Conservation (phyloP, 805 yeast species). For the Starmerella khaoyaiensis region DNA sequence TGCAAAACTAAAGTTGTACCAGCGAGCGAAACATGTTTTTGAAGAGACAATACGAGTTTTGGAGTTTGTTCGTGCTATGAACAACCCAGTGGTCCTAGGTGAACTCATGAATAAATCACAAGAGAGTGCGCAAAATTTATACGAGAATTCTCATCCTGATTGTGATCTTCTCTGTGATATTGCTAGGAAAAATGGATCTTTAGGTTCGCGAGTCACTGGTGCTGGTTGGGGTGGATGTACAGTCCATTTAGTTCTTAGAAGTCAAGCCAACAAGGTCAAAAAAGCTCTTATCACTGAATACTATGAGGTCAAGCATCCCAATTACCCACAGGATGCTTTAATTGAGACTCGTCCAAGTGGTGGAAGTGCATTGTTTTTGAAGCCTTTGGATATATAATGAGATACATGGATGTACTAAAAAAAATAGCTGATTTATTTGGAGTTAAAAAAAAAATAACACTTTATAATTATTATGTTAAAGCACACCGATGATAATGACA, state of each 20-base stretch:
- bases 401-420: too few species aligned
- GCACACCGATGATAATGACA: too few species aligned
- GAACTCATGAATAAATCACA: conserved; percentile 48
- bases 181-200: conserved; percentile 44
- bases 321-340: conserved; percentile 31
- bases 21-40: conserved; percentile 50
- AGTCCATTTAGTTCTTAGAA: conserved; percentile 45
- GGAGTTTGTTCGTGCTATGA: conserved; percentile 35
- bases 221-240: conserved; percentile 72
- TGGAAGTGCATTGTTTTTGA: conserved; percentile 16
- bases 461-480: too few species aligned
- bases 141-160: conserved; percentile 45
- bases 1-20: conserved; percentile 41
- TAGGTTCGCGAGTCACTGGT: conserved; percentile 62
- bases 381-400: not conserved
- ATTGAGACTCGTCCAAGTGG: conserved; percentile 19
- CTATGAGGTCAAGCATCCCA: conserved; percentile 39
- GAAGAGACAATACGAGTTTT: conserved; percentile 49
- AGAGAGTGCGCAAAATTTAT: conserved; percentile 35
- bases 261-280: conserved; percentile 31
- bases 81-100: conserved; percentile 35
- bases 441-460: too few species aligned
- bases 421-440: too few species aligned
- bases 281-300: conserved; percentile 39
- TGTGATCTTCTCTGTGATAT: conserved; percentile 42